Evolutionary conservation across 495 filamentous ascomycete species (phyloP).

Genomic region (Xylaria castorea): DNA sequence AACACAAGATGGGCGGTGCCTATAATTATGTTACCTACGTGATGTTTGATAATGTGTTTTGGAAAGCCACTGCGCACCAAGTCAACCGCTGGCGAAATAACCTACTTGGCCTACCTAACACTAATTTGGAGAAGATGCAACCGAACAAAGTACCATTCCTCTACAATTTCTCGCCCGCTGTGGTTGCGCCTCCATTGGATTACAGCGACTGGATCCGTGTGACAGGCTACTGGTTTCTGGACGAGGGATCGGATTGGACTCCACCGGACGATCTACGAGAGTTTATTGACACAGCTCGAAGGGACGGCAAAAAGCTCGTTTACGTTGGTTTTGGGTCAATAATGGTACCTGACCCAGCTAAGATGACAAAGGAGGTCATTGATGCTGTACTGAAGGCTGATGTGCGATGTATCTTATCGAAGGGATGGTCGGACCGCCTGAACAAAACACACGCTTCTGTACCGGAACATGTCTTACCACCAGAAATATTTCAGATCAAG

Average conservation of each 20-base stretch:
- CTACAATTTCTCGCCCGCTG: slow-evolving; percentile 94
- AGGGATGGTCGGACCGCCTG: slow-evolving; percentile 96
- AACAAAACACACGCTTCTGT: slow-evolving; percentile 54
- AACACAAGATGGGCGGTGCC: slow-evolving; percentile 89
- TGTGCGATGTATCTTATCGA: slow-evolving; percentile 92
- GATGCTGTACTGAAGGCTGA: slow-evolving; percentile 91
- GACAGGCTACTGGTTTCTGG: slow-evolving; percentile 97
- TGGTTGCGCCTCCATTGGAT: slow-evolving; percentile 91
- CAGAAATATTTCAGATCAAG: slow-evolving; percentile 85
- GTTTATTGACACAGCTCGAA: slow-evolving; percentile 82
- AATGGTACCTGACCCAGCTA: slow-evolving; percentile 87
- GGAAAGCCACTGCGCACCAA: slow-evolving; percentile 89
- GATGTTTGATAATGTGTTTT: slow-evolving; percentile 97
- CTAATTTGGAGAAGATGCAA: slow-evolving; percentile 88
- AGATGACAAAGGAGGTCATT: slow-evolving; percentile 87
- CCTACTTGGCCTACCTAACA: slow-evolving; percentile 76
- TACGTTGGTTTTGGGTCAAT: slow-evolving; percentile 98
- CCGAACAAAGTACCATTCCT: slow-evolving; percentile 95
- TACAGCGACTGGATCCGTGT: slow-evolving; percentile 98
- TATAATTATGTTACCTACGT: slow-evolving; percentile 97
- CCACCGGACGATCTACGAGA: slow-evolving; percentile 75
- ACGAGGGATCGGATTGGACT: slow-evolving; percentile 76
- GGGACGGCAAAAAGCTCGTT: slow-evolving; percentile 87
- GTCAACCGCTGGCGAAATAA: slow-evolving; percentile 92
- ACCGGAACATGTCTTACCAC: slow-evolving; percentile 75